Conservation (phyloP, 2,329 filamentous ascomycete genomes). For the Periconia sp. region DNA sequence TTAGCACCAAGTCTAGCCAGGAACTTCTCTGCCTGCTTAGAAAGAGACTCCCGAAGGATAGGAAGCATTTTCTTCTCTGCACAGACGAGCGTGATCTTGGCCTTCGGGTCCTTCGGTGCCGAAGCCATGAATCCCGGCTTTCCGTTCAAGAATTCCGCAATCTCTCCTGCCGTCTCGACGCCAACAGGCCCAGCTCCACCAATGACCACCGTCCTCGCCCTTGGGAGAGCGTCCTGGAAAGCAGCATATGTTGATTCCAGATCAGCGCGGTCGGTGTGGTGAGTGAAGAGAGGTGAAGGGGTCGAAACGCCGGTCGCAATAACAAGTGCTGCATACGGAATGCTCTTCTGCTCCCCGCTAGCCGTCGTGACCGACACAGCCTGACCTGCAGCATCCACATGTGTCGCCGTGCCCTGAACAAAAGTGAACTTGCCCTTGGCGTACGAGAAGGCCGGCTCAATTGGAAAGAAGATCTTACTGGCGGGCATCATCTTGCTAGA, state of each 20-base stretch:
- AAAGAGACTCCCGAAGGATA: conserved; percentile 50
- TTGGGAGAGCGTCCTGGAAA: conserved; percentile 44
- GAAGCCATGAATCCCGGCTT: conserved; percentile 43
- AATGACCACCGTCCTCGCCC: conserved; percentile 54
- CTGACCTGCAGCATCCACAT: conserved; percentile 53
- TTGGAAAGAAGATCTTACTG: conserved; percentile 58
- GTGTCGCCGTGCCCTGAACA: conserved; percentile 57
- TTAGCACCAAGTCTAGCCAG: conserved; percentile 57
- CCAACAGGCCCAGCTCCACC: conserved; percentile 58
- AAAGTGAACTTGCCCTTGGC: conserved; percentile 56
- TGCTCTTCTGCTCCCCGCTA: conserved; percentile 34
- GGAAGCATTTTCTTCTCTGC: conserved; percentile 53
- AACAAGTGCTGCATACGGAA: conserved; percentile 61
- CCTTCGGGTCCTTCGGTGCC: conserved; percentile 47
- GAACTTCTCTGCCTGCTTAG: conserved; percentile 54
- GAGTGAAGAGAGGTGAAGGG: conserved; percentile 53
- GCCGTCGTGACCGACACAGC: conserved; percentile 49
- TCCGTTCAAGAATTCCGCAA: conserved; percentile 52
- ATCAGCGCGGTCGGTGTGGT: conserved; percentile 37
- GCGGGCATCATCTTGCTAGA: conserved; percentile 56
- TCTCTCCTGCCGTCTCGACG: conserved; percentile 58
- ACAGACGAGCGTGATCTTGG: conserved; percentile 53
- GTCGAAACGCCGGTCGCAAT: conserved; percentile 63
- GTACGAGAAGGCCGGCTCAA: conserved; percentile 61
- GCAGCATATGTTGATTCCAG: conserved; percentile 41